Evolutionary conservation across 1,139 yeast genomes (phyloP), one percentile per base, ranked within the genome.

Genomic region (Suhomyces terraborum): DNA sequence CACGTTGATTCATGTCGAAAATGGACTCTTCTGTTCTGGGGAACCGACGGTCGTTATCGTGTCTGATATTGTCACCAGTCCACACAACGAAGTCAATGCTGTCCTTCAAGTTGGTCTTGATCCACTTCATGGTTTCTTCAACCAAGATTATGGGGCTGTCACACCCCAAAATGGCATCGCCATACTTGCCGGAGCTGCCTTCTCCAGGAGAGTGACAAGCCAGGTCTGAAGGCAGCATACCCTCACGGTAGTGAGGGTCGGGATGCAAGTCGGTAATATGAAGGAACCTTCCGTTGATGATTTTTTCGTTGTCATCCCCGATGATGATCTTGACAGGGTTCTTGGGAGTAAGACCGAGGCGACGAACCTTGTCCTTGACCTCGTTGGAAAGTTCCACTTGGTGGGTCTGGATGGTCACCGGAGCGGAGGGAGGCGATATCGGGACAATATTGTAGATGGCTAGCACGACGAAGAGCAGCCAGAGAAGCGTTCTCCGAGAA

Each of bases 41-140:
- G 54, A 64, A 64, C 28, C 62, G 58, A 56, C 94, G 69, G 62
- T 88, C 96, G 54, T 84, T 84, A 59, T 88, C 96, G 59, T 88
- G 96, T 42, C 96, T 73, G 32, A 86, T 80, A 53, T 87, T 88
- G 62, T 88, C 96, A 24, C 96, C 96, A 0, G 95, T 87, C 96
- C 96, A 88, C 13, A 88, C 76, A 22, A 88, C 82, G 58, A 88
- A 88, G 60, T 88, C 96, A 36, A 88, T 81, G 49, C 86, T 81
- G 56, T 85, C 94, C 46, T 73, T 77, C 42, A 86, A 59, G 50
- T 86, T 80, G 7, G 71, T 67, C 21, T 69, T 62, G 2, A 87
- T 66, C 94, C 94, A 88, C 32, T 71, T 59, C 41, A 88, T 66
- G 0, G 95, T 87, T 10, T 72, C 74, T 17, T 80, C 67, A 64